A percentile compares a stretch with the other conserved stretches of the same genome.
phyloP scores from a whole-genome alignment of 768 basidiomycete genomes.

The Pulveroboletus sp. region DNA sequence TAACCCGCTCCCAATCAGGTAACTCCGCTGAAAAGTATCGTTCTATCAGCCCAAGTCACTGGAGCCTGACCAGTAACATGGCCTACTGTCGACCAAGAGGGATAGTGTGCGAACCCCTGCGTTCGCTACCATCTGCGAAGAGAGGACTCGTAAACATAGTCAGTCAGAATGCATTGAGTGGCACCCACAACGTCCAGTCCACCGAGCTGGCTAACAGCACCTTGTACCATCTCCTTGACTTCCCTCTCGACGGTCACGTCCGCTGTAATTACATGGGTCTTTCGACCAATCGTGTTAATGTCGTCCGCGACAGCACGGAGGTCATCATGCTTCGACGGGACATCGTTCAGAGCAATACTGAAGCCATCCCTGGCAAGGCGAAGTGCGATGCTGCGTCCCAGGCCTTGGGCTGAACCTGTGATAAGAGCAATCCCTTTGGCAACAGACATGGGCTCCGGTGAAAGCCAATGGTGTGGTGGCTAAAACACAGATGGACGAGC shows the following conservation, averaged over 20 bases:
- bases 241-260: conserved; percentile 8
- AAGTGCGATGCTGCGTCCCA: conserved; percentile 22
- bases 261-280: conserved; percentile 10
- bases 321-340: conserved; percentile 14
- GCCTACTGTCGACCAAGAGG: neutral
- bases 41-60: neutral
- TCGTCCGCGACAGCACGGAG: conserved; percentile 11
- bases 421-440: conserved; percentile 29
- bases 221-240: conserved; percentile 7
- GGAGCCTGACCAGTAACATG: too few relatives aligned
- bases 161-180: too few relatives aligned
- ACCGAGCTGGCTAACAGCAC: neutral
- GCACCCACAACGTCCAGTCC: conserved; percentile 5
- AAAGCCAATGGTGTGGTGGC: neutral
- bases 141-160: neutral
- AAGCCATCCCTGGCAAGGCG: conserved; percentile 21
- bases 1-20: conserved; percentile 1
- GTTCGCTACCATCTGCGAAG: conserved; percentile 16
- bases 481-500: too few relatives aligned
- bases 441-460: conserved; percentile 1
- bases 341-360: conserved; percentile 28
- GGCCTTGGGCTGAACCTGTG: conserved; percentile 29
- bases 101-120: neutral
- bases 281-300: conserved; percentile 9
- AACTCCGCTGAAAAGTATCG: neutral